Base-by-base conservation (phyloP, 2,329 filamentous ascomycete genomes). In the Aschersonia sp. region DNA sequence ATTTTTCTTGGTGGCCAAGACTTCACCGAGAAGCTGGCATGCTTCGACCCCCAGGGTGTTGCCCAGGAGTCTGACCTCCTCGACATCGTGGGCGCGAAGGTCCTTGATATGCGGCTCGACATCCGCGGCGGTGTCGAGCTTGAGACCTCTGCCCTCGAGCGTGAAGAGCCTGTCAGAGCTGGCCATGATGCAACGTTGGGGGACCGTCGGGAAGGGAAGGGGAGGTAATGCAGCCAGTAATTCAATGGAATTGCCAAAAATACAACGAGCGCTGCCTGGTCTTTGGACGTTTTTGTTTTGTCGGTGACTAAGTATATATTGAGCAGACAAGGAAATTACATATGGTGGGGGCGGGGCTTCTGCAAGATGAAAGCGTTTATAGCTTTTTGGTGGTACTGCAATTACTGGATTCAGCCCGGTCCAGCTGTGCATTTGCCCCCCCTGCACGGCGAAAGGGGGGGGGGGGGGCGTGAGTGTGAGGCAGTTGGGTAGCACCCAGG, bases 41-140 rank as follows among this genome's bases (percentile, higher is more conserved):
- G 92, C 92, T 45, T 82, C 85, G 47, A 95, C 81, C 47, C 92
- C 92, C 46, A 97, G 72, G 2, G 92, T 97, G 71, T 98, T 98
- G 52, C 90, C 92, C 48, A 87, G 74, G 44, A 98, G 74, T 55
- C 79, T 79, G 55, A 98, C 80, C 66, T 95, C 88, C 62, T 94
- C 87, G 49, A 94, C 75, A 58, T 88, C 67, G 67, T 81, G 83
- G 49, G 79, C 77, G 52, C 78, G 72, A 51, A 98, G 78, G 45
- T 77, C 74, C 56, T 82, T 76, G 59, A 95, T 85, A 65, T 95
- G 83, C 54, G 84, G 72, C 65, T 92, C 84, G 51, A 97, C 77
- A 65, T 97, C 88, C 54, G 79, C 83, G 46, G 86, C 87, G 41
- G 83, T 87, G 70, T 94, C 83, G 61, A 98, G 84, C 74, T 95